Evolutionary conservation across 2,329 filamentous ascomycete genomes (phyloP).

Genomic region (Ustulina deusta): DNA sequence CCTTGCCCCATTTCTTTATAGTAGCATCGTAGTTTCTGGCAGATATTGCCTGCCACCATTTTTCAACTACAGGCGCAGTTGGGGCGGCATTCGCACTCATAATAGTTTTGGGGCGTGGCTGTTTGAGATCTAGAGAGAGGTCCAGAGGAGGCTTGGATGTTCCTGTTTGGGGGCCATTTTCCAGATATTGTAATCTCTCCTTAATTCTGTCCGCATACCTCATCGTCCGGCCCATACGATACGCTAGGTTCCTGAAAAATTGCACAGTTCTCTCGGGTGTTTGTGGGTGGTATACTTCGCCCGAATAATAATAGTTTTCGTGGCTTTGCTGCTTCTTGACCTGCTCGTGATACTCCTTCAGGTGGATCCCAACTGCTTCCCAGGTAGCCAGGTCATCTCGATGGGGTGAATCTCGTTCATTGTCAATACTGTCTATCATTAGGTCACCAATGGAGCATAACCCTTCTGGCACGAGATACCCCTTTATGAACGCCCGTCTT

Average conservation of each 20-base stretch:
- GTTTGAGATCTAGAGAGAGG: slow-evolving; percentile 32
- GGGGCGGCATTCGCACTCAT: background rate
- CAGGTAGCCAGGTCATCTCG: slow-evolving; percentile 47
- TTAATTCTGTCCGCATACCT: slow-evolving; percentile 43
- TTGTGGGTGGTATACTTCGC: slow-evolving; percentile 26
- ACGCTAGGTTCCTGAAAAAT: slow-evolving; percentile 54
- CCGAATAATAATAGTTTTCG: slow-evolving; percentile 7
- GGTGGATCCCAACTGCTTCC: slow-evolving; percentile 39
- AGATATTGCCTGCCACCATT: slow-evolving; percentile 45
- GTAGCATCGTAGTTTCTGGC: slow-evolving; percentile 33
- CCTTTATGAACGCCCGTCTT: slow-evolving; percentile 35
- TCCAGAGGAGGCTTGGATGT: slow-evolving; percentile 23
- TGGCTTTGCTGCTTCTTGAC: slow-evolving; percentile 8
- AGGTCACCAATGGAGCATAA: slow-evolving; percentile 19
- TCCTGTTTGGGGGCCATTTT: background rate
- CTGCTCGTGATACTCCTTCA: slow-evolving; percentile 23
- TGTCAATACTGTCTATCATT: slow-evolving; percentile 19
- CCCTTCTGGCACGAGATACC: slow-evolving; percentile 36
- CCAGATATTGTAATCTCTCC: slow-evolving; percentile 40
- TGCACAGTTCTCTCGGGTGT: slow-evolving; percentile 46
- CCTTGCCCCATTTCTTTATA: slow-evolving; percentile 40
- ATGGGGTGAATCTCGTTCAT: slow-evolving; percentile 39
- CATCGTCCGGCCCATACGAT: slow-evolving; percentile 56
- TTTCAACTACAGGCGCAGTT: slow-evolving; percentile 15
- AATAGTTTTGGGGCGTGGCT: slow-evolving; percentile 29